These are phyloP conservation scores for Fraxinus albicans DNA, from an alignment of 305 asterid species.

Conservation along the genomic window DNA sequence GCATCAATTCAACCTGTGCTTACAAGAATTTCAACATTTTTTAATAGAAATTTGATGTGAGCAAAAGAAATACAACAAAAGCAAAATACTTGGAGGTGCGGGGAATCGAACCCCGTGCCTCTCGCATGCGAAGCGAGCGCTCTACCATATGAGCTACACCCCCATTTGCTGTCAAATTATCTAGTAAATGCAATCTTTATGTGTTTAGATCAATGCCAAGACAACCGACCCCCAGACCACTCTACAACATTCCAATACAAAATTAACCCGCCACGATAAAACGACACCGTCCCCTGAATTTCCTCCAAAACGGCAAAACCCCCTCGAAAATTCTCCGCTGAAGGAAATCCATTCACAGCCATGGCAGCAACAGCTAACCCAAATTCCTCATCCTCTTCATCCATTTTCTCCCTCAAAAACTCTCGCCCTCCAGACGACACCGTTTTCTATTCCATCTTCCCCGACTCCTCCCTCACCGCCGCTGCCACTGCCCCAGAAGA, in stretches of 20 bases:
- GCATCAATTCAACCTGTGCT: too few relatives aligned
- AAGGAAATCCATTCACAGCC: conserved; percentile 2
- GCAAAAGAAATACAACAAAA: too few relatives aligned
- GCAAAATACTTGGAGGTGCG: conserved; percentile 65
- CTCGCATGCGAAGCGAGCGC: conserved; percentile 99
- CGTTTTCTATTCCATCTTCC: conserved; percentile 71
- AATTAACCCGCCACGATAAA: not conserved
- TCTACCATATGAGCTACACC: conserved; percentile 61
- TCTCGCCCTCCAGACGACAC: conserved; percentile 68
- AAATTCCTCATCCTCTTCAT: conserved; percentile 38
- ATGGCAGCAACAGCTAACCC: conserved; percentile 44
- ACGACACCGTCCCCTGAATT: not conserved
- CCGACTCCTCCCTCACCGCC: conserved; percentile 47
- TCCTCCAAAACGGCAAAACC: not conserved
- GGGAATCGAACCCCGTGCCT: conserved; percentile 99
- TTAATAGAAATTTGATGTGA: not conserved
- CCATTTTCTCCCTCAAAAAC: conserved; percentile 50
- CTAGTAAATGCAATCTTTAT: too few relatives aligned
- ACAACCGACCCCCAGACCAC: not conserved
- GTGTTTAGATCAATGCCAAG: too few relatives aligned
- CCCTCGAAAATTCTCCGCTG: not conserved
- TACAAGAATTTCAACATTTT: too few relatives aligned
- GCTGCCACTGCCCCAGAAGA: conserved; percentile 34
- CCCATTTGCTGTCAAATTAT: not conserved
- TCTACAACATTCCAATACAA: not conserved